phyloP scores from a whole-genome alignment of 768 basidiomycete genomes.

The Sarcomyxa edulis region DNA sequence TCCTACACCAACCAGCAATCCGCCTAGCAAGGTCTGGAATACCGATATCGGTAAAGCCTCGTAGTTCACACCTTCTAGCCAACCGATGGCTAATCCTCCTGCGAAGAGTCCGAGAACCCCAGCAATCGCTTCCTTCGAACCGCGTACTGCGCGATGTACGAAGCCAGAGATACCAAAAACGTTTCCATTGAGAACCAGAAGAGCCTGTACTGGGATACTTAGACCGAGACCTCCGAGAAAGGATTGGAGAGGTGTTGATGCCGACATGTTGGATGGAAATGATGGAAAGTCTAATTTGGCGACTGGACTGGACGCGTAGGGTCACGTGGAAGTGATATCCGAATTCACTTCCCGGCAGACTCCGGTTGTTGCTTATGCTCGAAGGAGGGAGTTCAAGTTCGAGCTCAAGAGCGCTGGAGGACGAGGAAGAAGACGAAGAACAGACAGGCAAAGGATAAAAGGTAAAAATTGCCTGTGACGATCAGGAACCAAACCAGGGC shows the following conservation, averaged over 20 bases:
- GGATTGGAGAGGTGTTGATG: constrained; percentile 43
- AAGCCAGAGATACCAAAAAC: constrained; percentile 62
- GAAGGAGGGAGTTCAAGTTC: too few species aligned
- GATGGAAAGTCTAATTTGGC: not conserved
- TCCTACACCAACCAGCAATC: constrained; percentile 53
- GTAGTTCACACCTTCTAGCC: constrained; percentile 32
- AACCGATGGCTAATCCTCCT: constrained; percentile 40
- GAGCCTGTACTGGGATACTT: constrained; percentile 43
- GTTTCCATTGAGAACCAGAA: constrained; percentile 48
- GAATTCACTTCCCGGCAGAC: too few species aligned
- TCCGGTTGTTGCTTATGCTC: too few species aligned
- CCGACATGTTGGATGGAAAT: constrained; percentile 23
- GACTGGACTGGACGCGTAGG: too few species aligned
- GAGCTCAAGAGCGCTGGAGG: too few species aligned
- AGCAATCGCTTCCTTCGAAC: constrained; percentile 34
- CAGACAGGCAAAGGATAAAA: too few species aligned
- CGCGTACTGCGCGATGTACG: constrained; percentile 43
- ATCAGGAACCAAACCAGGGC: too few species aligned
- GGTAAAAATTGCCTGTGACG: too few species aligned
- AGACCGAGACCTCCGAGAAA: constrained; percentile 52
- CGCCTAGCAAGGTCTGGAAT: constrained; percentile 32
- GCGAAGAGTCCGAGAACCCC: constrained; percentile 42
- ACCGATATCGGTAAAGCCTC: constrained; percentile 13
- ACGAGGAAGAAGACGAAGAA: too few species aligned
- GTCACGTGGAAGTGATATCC: too few species aligned